Evolutionary conservation across 768 basidiomycete species (phyloP), one percentile per base, ranked within the genome.

Genomic region (Tubosaeta sp.): DNA sequence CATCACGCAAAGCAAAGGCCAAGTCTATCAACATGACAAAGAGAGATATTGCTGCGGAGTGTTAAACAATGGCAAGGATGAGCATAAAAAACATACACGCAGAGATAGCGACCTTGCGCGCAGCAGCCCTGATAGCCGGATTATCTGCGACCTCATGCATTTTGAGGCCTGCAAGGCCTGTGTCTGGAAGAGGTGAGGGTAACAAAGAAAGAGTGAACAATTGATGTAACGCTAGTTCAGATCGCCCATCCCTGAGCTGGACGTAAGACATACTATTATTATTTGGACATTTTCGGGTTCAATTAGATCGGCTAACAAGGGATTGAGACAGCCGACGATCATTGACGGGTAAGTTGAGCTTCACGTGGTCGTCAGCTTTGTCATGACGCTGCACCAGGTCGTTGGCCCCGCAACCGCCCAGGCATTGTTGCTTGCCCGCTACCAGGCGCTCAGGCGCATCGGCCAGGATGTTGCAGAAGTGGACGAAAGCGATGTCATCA

Each of bases 1-100:
- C 64, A 7, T 61, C 56, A 3, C 49, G 40, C 1, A 66, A 11
- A 1, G 51, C 40, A 31, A 42, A 58, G 0, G n/a, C 1, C 24
- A 47, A 59, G 12, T 65, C 64, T 2, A 34, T 9, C 21, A 58
- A 10, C 64, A 66, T 66, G 13, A 56, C 0, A 4, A 22, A 45
- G 13, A 61, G 38, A 0, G 57, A 43, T 1, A 48, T 2, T 1
- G 52, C 64, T 34, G 34, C 4, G 7, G 11, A 24, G 3, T 5
- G 25, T 51, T 30, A 52, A 34, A 12, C 30, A 7, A 27, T 16
- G 4, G 30, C 39, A 12, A 21, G 24, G 36, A 12, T 11, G 4
- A 29, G 8, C 5, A 3, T 31, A 36, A 2, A 19, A 27, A 29
- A 46, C 60, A 24, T 36, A 60, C 62, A 56, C 22, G 55, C 45